A percentile compares a stretch with the other conserved stretches of the same genome.
Evolutionary conservation across 2,329 filamentous ascomycete genomes (phyloP).

Genomic region (Dothistroma septosporum): DNA sequence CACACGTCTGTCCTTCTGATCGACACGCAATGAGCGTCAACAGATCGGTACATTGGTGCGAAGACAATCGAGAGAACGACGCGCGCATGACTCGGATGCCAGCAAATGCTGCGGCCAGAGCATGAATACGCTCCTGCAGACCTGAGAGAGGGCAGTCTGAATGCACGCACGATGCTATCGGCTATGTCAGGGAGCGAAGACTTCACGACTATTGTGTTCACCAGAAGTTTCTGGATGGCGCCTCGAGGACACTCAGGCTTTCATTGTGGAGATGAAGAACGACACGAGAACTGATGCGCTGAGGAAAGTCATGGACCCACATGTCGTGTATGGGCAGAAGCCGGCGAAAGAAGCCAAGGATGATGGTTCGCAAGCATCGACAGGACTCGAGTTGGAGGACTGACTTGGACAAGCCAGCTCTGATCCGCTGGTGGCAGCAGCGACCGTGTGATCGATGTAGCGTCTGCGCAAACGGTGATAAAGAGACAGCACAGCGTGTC

Average conservation of each 20-base stretch:
- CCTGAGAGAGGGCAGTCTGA: conserved; percentile 18
- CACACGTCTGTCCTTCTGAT: neutral
- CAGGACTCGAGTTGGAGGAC: neutral
- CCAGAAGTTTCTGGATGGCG: conserved; percentile 27
- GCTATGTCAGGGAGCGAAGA: conserved; percentile 30
- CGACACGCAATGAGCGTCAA: neutral
- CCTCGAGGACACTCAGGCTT: conserved; percentile 24
- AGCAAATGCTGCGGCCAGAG: neutral
- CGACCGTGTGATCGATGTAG: neutral
- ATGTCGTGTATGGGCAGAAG: conserved; percentile 21
- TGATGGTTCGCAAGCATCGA: neutral
- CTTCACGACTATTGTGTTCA: conserved; percentile 29
- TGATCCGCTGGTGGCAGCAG: neutral
- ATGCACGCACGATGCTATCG: conserved; percentile 25
- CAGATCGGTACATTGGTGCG: neutral
- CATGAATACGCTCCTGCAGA: conserved; percentile 7
- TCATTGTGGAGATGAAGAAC: conserved; percentile 16
- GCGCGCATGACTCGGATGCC: neutral
- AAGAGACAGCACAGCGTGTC: too few species aligned
- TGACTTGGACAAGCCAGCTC: neutral
- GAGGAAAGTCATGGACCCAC: conserved; percentile 20
- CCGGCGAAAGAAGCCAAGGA: neutral
- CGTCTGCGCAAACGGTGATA: neutral
- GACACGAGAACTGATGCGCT: conserved; percentile 19
- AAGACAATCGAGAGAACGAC: neutral